Conservation (phyloP, 345 rosid species). For the Melastoma malabathricum region DNA sequence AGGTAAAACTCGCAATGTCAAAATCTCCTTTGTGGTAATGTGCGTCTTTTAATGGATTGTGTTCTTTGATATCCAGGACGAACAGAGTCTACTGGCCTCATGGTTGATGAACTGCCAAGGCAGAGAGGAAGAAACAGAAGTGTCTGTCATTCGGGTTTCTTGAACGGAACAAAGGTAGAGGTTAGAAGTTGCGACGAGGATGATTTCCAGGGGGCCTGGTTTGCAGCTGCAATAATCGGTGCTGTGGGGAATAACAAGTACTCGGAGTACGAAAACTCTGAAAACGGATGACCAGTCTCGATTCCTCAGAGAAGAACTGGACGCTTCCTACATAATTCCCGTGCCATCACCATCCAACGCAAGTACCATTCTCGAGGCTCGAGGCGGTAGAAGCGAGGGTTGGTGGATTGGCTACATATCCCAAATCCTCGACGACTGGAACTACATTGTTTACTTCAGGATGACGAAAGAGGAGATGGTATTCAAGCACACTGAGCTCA, state of each 20-base stretch:
- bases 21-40: not conserved
- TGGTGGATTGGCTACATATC: slow-evolving; percentile 35
- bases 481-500: slow-evolving; percentile 24
- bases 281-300: slow-evolving; percentile 23
- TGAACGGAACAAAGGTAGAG: slow-evolving; percentile 21
- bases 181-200: slow-evolving; percentile 23
- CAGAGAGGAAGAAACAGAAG: not conserved
- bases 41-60: too few species aligned
- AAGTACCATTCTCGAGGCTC: slow-evolving; percentile 3
- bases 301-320: slow-evolving; percentile 24
- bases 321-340: slow-evolving; percentile 25
- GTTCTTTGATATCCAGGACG: too few species aligned
- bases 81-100: not conserved
- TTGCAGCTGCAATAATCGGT: slow-evolving; percentile 11
- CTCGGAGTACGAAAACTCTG: slow-evolving; percentile 16
- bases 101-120: not conserved
- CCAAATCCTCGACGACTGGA: slow-evolving; percentile 6
- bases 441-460: slow-evolving; percentile 26
- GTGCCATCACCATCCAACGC: slow-evolving; percentile 13
- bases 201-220: slow-evolving; percentile 27
- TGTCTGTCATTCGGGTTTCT: slow-evolving; percentile 3
- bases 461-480: slow-evolving; percentile 20
- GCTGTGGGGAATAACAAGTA: slow-evolving; percentile 8
- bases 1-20: slow-evolving; percentile 15
- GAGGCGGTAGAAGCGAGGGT: slow-evolving; percentile 35